A percentile compares a stretch with the other conserved stretches of the same genome.
Conservation (phyloP, 345 rosid species). For the Carallia brachiata region DNA sequence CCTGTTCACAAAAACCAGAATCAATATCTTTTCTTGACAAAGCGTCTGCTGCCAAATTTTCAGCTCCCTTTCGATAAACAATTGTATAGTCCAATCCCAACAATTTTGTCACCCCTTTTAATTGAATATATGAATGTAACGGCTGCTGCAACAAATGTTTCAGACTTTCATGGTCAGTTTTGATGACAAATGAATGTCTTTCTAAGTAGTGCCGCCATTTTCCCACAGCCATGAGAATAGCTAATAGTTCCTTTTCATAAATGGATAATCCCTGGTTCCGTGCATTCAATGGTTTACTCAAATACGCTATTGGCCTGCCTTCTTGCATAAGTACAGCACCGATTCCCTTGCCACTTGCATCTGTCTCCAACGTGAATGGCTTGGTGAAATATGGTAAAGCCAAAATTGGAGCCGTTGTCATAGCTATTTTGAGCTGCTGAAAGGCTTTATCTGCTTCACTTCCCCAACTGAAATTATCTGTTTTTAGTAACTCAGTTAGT, state of each 20-base stretch:
- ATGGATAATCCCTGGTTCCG: not conserved
- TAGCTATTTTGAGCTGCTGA: too few relatives aligned
- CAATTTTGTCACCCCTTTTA: not conserved
- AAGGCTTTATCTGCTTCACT: not conserved
- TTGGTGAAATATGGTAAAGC: not conserved
- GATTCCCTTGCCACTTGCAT: not conserved
- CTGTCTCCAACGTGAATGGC: not conserved
- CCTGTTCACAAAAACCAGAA: too few relatives aligned
- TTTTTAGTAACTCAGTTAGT: not conserved
- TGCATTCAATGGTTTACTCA: not conserved
- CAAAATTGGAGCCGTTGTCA: not conserved
- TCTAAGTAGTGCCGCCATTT: not conserved
- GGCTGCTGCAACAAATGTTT: not conserved
- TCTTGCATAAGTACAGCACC: not conserved
- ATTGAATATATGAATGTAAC: not conserved
- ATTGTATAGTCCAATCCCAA: not conserved
- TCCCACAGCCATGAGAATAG: not conserved
- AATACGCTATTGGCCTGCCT: not conserved
- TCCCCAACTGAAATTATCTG: not conserved
- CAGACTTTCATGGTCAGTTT: not conserved
- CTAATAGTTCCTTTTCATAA: not conserved
- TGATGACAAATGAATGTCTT: not conserved
- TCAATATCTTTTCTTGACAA: rapidly evolving
- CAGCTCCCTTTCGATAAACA: not conserved
- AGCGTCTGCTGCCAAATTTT: not conserved